These are phyloP conservation scores for Russula griseocarnosa DNA, from an alignment of 768 basidiomycete genomes.

Conservation along the genomic window DNA sequence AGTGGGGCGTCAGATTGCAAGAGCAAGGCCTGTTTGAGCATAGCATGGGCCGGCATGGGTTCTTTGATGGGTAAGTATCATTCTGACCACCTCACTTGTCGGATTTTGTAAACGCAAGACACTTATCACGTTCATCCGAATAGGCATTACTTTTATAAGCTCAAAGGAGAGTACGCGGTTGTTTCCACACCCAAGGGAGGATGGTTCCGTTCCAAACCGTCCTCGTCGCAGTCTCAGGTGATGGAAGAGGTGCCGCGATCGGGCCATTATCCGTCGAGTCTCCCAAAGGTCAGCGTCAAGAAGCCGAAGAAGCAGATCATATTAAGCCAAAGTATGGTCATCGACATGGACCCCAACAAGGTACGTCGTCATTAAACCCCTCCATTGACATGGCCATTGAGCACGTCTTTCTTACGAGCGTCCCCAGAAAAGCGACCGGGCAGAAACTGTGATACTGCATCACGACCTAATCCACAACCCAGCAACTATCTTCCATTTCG, in stretches of 20 bases:
- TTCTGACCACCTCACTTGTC: not conserved
- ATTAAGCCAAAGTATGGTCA: conserved; percentile 85
- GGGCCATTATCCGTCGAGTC: conserved; percentile 37
- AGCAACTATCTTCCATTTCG: conserved; percentile 92
- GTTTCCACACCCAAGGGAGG: conserved; percentile 59
- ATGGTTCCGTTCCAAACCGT: conserved; percentile 61
- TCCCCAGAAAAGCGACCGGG: conserved; percentile 77
- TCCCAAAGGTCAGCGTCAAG: conserved; percentile 38
- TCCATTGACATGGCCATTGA: too few species aligned
- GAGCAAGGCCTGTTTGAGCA: conserved; percentile 87
- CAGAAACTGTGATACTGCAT: conserved; percentile 84
- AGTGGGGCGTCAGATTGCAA: conserved; percentile 72
- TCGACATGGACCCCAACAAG: conserved; percentile 80
- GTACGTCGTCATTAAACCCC: conserved; percentile 35
- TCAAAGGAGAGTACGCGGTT: conserved; percentile 73
- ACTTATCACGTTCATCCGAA: conserved; percentile 3
- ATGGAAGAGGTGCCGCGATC: conserved; percentile 15
- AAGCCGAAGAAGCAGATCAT: conserved; percentile 59
- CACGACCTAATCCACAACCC: conserved; percentile 96
- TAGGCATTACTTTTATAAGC: conserved; percentile 86
- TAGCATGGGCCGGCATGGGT: conserved; percentile 70
- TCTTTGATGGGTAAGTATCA: conserved; percentile 73
- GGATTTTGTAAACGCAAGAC: not conserved
- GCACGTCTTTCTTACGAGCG: not conserved
- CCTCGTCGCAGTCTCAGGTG: conserved; percentile 27